phyloP scores from a whole-genome alignment of 2,329 filamentous ascomycete species.

The Fusarium pininemorale region DNA sequence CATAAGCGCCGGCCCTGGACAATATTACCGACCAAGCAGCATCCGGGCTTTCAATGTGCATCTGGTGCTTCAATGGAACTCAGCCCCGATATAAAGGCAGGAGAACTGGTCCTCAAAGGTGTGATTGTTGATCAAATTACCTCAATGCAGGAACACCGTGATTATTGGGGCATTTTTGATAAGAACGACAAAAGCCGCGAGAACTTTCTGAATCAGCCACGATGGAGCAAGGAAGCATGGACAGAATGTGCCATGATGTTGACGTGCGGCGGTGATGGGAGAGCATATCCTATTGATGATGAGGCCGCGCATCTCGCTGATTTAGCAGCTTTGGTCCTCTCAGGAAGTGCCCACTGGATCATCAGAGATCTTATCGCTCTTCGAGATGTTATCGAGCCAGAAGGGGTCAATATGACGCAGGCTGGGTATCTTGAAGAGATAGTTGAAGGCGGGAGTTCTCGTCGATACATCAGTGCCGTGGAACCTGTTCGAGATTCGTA shows the following conservation, averaged over 20 bases:
- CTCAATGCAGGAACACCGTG: accelerated
- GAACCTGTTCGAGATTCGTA: accelerated
- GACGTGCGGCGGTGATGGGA: accelerated
- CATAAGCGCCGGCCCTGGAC: not conserved
- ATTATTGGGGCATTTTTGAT: accelerated
- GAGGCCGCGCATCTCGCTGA: accelerated
- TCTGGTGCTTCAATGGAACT: accelerated
- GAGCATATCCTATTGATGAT: not conserved
- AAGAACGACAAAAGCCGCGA: not conserved
- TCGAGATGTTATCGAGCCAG: not conserved
- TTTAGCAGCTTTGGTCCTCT: accelerated
- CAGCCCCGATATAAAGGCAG: accelerated
- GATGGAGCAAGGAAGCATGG: not conserved
- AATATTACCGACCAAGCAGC: not conserved
- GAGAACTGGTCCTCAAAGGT: not conserved
- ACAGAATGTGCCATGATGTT: not conserved
- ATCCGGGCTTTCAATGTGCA: not conserved
- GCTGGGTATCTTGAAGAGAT: accelerated
- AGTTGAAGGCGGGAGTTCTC: accelerated
- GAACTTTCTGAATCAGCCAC: accelerated
- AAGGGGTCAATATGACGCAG: accelerated
- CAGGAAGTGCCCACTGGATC: accelerated
- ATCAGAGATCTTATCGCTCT: not conserved
- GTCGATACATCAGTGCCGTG: accelerated
- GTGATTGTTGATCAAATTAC: accelerated